phyloP scores from a whole-genome alignment of 164 flowering plant species.

The Nelumbo lutea region DNA sequence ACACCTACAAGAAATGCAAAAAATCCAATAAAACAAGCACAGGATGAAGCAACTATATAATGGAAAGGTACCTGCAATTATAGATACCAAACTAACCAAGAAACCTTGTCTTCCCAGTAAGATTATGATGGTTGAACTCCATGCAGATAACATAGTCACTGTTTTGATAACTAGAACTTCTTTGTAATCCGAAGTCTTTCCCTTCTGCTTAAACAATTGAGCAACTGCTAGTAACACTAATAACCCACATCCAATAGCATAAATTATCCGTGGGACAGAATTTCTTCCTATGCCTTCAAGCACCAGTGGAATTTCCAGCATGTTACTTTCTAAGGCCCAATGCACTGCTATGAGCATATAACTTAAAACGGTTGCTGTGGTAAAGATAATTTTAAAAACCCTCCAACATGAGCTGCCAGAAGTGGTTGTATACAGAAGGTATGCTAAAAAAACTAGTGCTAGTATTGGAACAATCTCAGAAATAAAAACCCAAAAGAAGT shows the following conservation, averaged over 20 bases:
- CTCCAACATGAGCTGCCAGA: constrained; percentile 24
- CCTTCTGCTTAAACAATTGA: constrained; percentile 19
- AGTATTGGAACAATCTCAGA: constrained; percentile 49
- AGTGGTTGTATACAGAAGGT: constrained; percentile 33
- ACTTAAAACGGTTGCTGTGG: constrained; percentile 38
- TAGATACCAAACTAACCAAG: constrained; percentile 47
- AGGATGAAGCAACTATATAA: background rate
- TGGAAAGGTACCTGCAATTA: constrained; percentile 56
- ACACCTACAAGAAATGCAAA: background rate
- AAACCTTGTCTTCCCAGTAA: constrained; percentile 88
- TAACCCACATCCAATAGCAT: constrained; percentile 53
- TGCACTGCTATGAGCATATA: constrained; percentile 58
- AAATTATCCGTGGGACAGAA: constrained; percentile 51
- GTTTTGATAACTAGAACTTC: constrained; percentile 34
- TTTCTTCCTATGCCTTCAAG: constrained; percentile 35
- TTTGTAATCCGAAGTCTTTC: constrained; percentile 17
- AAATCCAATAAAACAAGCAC: background rate
- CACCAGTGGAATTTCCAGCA: constrained; percentile 23
- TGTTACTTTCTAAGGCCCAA: constrained; percentile 63
- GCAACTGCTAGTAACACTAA: constrained; percentile 35
- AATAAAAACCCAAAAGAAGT: constrained; percentile 36
- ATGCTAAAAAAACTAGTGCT: constrained; percentile 43
- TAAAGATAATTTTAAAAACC: constrained; percentile 28
- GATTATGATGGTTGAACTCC: constrained; percentile 69
- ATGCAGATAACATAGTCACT: constrained; percentile 58